Base-by-base conservation (phyloP, 305 asterid species). In the Fraxinus latifolia region DNA sequence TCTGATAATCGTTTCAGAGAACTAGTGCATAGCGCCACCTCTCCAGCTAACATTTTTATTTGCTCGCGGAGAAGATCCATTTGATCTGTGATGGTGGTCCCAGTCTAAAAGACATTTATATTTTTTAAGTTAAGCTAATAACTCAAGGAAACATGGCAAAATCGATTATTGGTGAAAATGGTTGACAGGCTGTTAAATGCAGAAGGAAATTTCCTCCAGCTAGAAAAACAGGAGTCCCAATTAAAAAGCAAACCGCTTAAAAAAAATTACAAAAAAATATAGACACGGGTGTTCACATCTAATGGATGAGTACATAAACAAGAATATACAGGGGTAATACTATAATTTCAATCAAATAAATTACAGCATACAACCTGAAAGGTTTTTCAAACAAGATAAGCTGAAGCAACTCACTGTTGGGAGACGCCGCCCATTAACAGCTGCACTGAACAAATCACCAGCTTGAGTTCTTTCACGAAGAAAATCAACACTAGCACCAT, bases 31-130 rank as follows among this genome's bases (percentile, higher is more conserved):
- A 94, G 83, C 74, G 98, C 98, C 83, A 92, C 91, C 91, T 94
- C 98, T 15, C 98, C 97, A 85, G 96, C 94, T 86, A 94, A 81
- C 98, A 94, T 89, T 88, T 92, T 91, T 76, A 91, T 91, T 88
- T 94, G 98, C 89, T 94, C 98, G 3, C 89, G 89, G 17, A 89
- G 87, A 82, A 94, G 95, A 87, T 94, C 98, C 94, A 92, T 92
- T 89, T 94, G 98, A 89, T 94, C 98, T 42, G 90, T 90, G 83
- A 91, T 91, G 82, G 97, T 94, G 89, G 88, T 90, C 83, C 96
- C 98, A 39, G 88, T 91, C 97, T 94, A 90, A 82, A 85, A 89
- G 83, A 85, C 74, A 86, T 82, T 83, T 9, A 80, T 53, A 74
- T 78, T 71, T 29, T 55, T 76, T 39, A 84, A 74, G 76, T 58